Percentiles rank a stretch among this genome's conserved stretches.
Evolutionary conservation across 192 early-diverging fungal genomes (phyloP).

Genomic region (Bifiguratus adelaidae): DNA sequence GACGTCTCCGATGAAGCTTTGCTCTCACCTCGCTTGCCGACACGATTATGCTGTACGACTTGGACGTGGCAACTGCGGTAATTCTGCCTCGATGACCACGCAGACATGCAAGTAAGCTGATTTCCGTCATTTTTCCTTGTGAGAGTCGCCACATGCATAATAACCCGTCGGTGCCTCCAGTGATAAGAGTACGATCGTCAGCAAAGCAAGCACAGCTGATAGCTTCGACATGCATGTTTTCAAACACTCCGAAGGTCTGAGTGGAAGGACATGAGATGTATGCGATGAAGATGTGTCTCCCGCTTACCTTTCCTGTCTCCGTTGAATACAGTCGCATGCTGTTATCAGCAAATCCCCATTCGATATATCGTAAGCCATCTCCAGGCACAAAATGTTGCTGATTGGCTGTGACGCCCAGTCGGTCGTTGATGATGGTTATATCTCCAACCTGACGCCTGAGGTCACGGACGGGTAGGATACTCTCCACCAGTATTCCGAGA

Average conservation of each 20-base stretch:
- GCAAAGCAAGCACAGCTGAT: slow-evolving; percentile 48
- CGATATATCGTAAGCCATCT: slow-evolving; percentile 34
- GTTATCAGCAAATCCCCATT: slow-evolving; percentile 55
- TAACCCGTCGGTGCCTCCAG: slow-evolving; percentile 43
- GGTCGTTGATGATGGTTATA: slow-evolving; percentile 32
- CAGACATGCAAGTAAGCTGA: slow-evolving; percentile 36
- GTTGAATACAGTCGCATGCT: slow-evolving; percentile 40
- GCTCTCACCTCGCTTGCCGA: slow-evolving; percentile 36
- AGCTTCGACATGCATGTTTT: slow-evolving; percentile 46
- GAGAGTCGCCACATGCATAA: slow-evolving; percentile 48
- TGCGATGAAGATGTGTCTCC: not conserved
- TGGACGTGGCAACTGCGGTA: slow-evolving; percentile 33
- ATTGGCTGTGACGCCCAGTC: slow-evolving; percentile 19
- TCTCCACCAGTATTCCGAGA: slow-evolving; percentile 38
- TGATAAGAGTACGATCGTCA: slow-evolving; percentile 45
- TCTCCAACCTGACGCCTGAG: slow-evolving; percentile 37
- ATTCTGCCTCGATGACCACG: slow-evolving; percentile 47
- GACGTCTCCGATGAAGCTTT: not conserved
- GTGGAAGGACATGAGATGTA: not conserved
- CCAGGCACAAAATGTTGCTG: slow-evolving; percentile 31
- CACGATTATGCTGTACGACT: slow-evolving; percentile 46
- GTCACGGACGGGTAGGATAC: slow-evolving; percentile 36
- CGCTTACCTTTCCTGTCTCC: slow-evolving; percentile 34
- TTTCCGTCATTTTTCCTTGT: slow-evolving; percentile 26
- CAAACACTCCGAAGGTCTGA: slow-evolving; percentile 40